Base-by-base conservation (phyloP, 2,329 filamentous ascomycete species). In the Dothistroma pini region DNA sequence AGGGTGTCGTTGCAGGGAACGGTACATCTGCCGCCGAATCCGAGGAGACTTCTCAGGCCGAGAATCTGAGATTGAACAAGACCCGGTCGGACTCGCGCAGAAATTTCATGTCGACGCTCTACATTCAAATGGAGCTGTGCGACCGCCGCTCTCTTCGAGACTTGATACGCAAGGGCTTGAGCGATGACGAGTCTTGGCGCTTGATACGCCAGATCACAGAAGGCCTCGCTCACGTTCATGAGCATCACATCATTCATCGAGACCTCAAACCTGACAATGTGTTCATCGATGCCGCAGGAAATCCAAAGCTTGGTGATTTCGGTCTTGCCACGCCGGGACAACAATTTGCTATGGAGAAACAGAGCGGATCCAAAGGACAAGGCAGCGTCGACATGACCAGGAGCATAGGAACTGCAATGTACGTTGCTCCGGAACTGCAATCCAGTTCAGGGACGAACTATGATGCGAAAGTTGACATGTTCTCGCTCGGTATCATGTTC, bases 111-210 rank as follows among this genome's bases (percentile, higher is more conserved):
- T 93, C 89, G 0, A 88, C 93, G 7, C 82, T 99, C 48, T 99
- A 97, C 74, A 97, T 99, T 59, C 95, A 96, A 63, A 99, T 99
- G 95, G 95, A 99, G 73, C 96, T 97, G 68, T 99, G 95, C 71
- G 93, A 97, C 74, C 95, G 93, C 72, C 86, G 90, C 67, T 97
- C 95, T 0, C 83, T 99, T 34, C 88, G 93, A 21, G 92, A 97
- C 79, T 78, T 97, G 32, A 96, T 99, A 60, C 83, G 85, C 22
- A 86, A 88, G 69, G 88, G 87, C 32, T 78, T 97, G 11, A 85
- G 86, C 68, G 87, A 90, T 67, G 84, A 91, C 31, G 89, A 96
- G 69, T 85, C 89, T 16, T 99, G 95, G 95, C 86, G 92, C 32
- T 80, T 97, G 4, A 93, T 97, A 66, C 86, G 93, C 34, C 93